Evolutionary conservation across 441 rosid genomes (phyloP).

Genomic region (Adansonia rubrostipa): DNA sequence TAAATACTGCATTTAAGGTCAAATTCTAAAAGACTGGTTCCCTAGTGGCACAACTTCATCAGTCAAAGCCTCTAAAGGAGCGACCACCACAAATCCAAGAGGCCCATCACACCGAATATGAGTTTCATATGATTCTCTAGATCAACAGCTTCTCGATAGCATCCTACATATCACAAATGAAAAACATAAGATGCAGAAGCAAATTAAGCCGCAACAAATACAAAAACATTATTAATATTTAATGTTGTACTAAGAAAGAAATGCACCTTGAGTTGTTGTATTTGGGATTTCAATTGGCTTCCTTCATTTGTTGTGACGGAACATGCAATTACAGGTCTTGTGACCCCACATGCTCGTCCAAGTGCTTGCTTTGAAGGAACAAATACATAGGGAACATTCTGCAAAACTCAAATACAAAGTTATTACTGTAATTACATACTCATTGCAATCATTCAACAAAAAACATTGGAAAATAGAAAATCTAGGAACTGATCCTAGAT

Average conservation of each 20-base stretch:
- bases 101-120: conserved; percentile 88
- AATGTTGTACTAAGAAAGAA: background rate
- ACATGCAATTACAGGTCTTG: conserved; percentile 88
- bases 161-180: conserved; percentile 53
- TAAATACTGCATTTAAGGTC: background rate
- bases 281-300: conserved; percentile 79
- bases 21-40: conserved; percentile 11
- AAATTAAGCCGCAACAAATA: background rate
- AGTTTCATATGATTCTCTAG: conserved; percentile 37
- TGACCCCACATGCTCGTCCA: conserved; percentile 94
- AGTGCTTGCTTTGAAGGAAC: conserved; percentile 94
- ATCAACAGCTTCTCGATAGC: conserved; percentile 51
- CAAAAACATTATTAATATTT: background rate
- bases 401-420: background rate
- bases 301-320: conserved; percentile 87
- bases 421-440: conserved; percentile 14
- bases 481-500: background rate
- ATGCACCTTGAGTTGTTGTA: conserved; percentile 77
- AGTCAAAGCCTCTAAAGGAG: conserved; percentile 78
- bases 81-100: conserved; percentile 42
- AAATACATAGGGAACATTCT: conserved; percentile 94
- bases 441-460: background rate
- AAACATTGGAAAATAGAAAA: background rate
- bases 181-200: background rate
- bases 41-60: conserved; percentile 48